phyloP scores from a whole-genome alignment of 345 rosid species.

The Abelmoschus esculentus region DNA sequence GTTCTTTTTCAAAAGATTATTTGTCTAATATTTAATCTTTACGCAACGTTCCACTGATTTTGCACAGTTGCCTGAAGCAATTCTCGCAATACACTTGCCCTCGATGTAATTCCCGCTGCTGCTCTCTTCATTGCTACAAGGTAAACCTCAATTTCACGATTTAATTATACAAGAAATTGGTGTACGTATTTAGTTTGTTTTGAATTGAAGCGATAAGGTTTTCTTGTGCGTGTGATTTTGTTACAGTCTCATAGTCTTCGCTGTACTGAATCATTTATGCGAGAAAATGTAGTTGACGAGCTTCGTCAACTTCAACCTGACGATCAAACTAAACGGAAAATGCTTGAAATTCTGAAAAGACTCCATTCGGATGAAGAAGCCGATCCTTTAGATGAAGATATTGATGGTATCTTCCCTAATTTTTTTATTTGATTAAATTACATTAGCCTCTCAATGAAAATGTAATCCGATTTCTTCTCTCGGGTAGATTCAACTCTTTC shows the following conservation, averaged over 20 bases:
- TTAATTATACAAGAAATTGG: no score
- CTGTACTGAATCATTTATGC: conserved; percentile 91
- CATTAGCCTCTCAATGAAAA: background rate
- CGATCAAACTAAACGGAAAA: conserved; percentile 57
- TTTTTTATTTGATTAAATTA: no score
- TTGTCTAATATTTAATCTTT: background rate
- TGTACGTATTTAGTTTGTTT: no score
- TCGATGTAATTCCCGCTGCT: conserved; percentile 82
- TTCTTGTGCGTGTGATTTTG: background rate
- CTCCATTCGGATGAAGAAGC: conserved; percentile 55
- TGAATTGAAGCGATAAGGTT: background rate
- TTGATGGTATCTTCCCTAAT: background rate
- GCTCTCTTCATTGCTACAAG: conserved; percentile 75
- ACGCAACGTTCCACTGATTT: background rate
- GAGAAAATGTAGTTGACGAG: conserved; percentile 78
- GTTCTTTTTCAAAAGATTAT: background rate
- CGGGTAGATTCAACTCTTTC: conserved; percentile 41
- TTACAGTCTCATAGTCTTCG: conserved; percentile 67
- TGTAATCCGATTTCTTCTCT: conserved; percentile 1
- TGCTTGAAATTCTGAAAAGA: conserved; percentile 70
- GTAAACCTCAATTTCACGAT: conserved; percentile 14
- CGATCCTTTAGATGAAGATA: conserved; percentile 38
- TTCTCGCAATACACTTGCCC: conserved; percentile 93
- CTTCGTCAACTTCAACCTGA: conserved; percentile 48
- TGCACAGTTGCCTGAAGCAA: conserved; percentile 68